These are phyloP conservation scores for Talaromyces adpressus DNA, from an alignment of 495 filamentous ascomycete species.

Conservation along the genomic window DNA sequence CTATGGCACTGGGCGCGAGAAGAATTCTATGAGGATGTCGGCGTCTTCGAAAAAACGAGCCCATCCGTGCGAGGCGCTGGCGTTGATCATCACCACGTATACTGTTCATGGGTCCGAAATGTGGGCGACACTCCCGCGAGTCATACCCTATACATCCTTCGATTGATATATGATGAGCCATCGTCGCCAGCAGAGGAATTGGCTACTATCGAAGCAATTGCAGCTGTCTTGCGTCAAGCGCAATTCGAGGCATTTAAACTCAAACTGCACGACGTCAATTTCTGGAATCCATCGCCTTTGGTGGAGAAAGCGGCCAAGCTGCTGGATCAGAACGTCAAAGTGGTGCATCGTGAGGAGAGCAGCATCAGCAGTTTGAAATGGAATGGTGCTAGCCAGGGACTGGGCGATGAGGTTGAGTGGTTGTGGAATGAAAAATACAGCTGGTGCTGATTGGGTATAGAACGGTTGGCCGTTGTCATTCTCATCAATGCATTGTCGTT, in stretches of 20 bases:
- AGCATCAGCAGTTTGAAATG: conserved; percentile 60
- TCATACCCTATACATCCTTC: conserved; percentile 72
- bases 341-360: conserved; percentile 53
- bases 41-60: conserved; percentile 25
- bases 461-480: background rate
- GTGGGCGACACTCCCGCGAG: conserved; percentile 50
- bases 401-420: conserved; percentile 66
- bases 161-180: conserved; percentile 62
- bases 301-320: conserved; percentile 52
- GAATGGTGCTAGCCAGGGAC: conserved; percentile 44
- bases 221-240: conserved; percentile 44
- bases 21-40: conserved; percentile 63
- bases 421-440: conserved; percentile 86
- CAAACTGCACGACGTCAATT: conserved; percentile 51
- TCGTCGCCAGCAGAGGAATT: conserved; percentile 31
- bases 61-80: conserved; percentile 67
- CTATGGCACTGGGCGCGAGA: conserved; percentile 84
- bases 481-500: background rate
- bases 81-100: conserved; percentile 47
- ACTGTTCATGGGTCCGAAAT: conserved; percentile 75
- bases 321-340: conserved; percentile 36
- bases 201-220: conserved; percentile 35
- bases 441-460: conserved; percentile 61
- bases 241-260: conserved; percentile 50
- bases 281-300: conserved; percentile 59